Base-by-base conservation (phyloP, 345 rosid genomes). In the Zanthoxylum bungeanum region DNA sequence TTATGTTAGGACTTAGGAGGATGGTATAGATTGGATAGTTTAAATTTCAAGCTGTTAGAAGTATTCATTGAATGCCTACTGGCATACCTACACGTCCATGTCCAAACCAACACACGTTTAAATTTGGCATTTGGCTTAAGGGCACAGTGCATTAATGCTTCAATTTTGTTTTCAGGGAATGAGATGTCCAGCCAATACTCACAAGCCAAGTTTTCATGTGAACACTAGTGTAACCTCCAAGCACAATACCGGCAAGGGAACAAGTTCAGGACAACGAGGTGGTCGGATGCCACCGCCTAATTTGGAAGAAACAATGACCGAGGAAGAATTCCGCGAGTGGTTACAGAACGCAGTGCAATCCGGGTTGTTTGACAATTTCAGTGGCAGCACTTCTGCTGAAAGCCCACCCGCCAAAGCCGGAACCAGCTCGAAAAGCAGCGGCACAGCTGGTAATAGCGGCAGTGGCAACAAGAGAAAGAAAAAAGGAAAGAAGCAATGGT, bases 201-300 rank as follows among this genome's bases (percentile, higher is more conserved):
- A 95, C 87, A 95, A 92, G 86, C 93, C 99, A 33, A 89, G 97
- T 79, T 95, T 95, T 80, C 99, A 95, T 64, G 96, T 95, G 73
- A 95, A 92, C 80, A 88, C 98, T 2, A 88, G 87, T 55, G 67
- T 88, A 25, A 84, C 87, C 52, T 66, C 92, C 31, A 90, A 81
- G 78, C 88, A 82, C 52, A 69, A 47, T 52, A 37, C 78, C 0
- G 39, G 84, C 65, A 84, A 88, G 78, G 97, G 91, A 80, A 68
- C 87, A 51, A 81, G 83, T 60, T 75, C 93, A 19, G 92, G 90
- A 51, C 91, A 83, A 72, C 88, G 80, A 81, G 84, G 90, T 25
- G 82, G 85, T 67, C 73, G 76, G 55, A 82, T 82, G 83, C 89
- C 88, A 63, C 73, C 84, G 4, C 49, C 92, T 47, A 84, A 88